These are phyloP conservation scores for Penicillium paxilli DNA, from an alignment of 495 filamentous ascomycete species.

Conservation along the genomic window DNA sequence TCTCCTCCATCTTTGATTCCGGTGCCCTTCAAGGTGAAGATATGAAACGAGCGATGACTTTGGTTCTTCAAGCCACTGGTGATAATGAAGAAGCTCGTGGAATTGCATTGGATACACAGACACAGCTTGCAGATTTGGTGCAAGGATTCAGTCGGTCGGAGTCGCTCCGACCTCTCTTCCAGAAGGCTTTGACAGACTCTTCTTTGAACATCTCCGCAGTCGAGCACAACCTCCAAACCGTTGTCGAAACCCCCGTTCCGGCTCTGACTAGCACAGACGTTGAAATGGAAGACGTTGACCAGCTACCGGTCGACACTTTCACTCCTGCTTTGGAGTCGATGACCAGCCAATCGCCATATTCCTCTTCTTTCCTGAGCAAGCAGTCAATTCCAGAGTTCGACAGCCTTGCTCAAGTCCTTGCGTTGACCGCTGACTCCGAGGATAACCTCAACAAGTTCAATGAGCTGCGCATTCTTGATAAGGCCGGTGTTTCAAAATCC, in stretches of 20 bases:
- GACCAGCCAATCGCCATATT: constrained; percentile 23
- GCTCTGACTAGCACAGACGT: constrained; percentile 47
- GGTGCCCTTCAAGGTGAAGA: constrained; percentile 63
- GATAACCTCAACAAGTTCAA: constrained; percentile 57
- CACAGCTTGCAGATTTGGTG: constrained; percentile 61
- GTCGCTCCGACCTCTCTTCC: constrained; percentile 57
- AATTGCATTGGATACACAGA: constrained; percentile 52
- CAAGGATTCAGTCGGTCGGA: constrained; percentile 57
- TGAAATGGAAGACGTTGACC: constrained; percentile 48
- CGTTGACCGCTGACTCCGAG: constrained; percentile 53
- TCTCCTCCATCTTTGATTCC: constrained; percentile 61
- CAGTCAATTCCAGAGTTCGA: constrained; percentile 45
- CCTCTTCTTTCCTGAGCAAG: constrained; percentile 36
- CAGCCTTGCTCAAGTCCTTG: constrained; percentile 63
- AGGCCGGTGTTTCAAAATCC: constrained; percentile 52
- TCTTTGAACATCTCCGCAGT: constrained; percentile 66
- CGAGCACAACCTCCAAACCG: constrained; percentile 68
- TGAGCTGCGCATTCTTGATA: constrained; percentile 57
- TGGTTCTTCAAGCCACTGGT: constrained; percentile 52
- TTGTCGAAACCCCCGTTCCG: constrained; percentile 51
- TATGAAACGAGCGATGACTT: constrained; percentile 58
- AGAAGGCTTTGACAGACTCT: constrained; percentile 57
- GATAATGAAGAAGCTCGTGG: constrained; percentile 34
- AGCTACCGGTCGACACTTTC: constrained; percentile 39
- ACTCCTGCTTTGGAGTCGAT: constrained; percentile 37